A percentile compares a stretch with the other conserved stretches of the same genome.
phyloP scores from a whole-genome alignment of 345 rosid species.

The Euphorbia tirucalli region DNA sequence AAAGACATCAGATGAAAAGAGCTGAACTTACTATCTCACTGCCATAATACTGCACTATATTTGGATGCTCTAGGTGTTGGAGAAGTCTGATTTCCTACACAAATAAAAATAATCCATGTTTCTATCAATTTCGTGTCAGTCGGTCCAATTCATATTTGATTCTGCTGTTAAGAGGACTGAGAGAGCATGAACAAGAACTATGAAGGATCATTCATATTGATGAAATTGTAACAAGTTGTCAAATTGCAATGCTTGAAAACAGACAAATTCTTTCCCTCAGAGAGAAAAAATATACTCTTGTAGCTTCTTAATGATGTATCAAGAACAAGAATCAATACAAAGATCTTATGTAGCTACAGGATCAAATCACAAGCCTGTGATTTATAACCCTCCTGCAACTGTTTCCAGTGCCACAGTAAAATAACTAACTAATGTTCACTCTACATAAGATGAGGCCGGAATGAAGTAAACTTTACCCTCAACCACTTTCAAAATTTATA shows the following conservation, averaged over 20 bases:
- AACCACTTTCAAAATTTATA: not conserved
- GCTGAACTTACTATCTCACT: slow-evolving; percentile 50
- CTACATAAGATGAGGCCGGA: not conserved
- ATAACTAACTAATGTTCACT: not conserved
- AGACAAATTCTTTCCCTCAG: not conserved
- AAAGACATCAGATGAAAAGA: not conserved
- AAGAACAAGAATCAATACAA: slow-evolving; percentile 6
- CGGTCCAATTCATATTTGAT: not conserved
- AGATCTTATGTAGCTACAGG: not conserved
- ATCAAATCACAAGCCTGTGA: not conserved
- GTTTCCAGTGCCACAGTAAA: not conserved
- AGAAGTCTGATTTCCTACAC: slow-evolving; percentile 63
- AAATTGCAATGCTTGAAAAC: not conserved
- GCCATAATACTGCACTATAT: slow-evolving; percentile 73
- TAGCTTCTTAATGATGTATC: not conserved
- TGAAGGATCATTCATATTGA: not conserved
- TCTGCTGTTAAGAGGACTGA: not conserved
- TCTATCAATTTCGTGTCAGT: not conserved
- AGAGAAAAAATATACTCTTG: not conserved
- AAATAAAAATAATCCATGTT: not conserved
- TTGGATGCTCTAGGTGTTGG: slow-evolving; percentile 46
- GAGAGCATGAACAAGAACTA: not conserved
- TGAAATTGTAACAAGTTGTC: not conserved
- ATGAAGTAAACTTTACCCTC: not conserved
- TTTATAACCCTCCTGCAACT: not conserved